These are phyloP conservation scores for Nemania abortiva DNA, from an alignment of 2,329 filamentous ascomycete genomes.

Conservation along the genomic window DNA sequence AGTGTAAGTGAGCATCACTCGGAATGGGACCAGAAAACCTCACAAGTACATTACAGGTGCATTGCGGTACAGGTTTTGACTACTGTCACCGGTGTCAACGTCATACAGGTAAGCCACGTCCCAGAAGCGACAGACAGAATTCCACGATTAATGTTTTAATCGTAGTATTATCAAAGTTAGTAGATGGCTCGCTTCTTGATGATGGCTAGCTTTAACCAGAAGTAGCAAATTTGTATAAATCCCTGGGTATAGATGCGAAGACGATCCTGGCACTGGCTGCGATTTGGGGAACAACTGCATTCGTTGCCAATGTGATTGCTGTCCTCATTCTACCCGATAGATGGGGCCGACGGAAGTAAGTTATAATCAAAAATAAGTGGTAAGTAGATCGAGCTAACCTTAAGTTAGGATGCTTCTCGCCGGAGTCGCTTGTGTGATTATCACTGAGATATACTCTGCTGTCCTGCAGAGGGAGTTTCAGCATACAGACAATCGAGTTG, in stretches of 20 bases:
- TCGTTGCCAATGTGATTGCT: conserved; percentile 62
- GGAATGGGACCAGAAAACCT: not conserved
- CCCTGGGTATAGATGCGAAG: conserved; percentile 62
- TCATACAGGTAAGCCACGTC: conserved; percentile 56
- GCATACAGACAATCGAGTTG: conserved; percentile 64
- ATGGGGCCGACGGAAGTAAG: conserved; percentile 67
- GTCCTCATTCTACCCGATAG: conserved; percentile 66
- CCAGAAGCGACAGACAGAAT: not conserved
- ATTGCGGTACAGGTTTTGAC: conserved; percentile 70
- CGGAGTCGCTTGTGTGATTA: conserved; percentile 63
- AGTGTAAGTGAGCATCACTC: conserved; percentile 48
- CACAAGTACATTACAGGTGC: conserved; percentile 44
- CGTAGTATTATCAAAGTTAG: conserved; percentile 55
- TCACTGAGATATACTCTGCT: conserved; percentile 70
- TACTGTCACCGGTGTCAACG: conserved; percentile 67
- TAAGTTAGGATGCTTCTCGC: conserved; percentile 64
- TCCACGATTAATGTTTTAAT: not conserved
- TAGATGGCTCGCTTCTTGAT: not conserved
- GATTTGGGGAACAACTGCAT: conserved; percentile 66
- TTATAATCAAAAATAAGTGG: not conserved
- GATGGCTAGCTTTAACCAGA: not conserved
- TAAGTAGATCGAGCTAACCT: conserved; percentile 41
- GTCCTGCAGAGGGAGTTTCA: conserved; percentile 70
- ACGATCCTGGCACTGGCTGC: conserved; percentile 66
- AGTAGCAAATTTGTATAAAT: conserved; percentile 63